A percentile compares a stretch with the other conserved stretches of the same genome.
phyloP scores from a whole-genome alignment of 805 yeast genomes.

The Monosporozyma siamensis region DNA sequence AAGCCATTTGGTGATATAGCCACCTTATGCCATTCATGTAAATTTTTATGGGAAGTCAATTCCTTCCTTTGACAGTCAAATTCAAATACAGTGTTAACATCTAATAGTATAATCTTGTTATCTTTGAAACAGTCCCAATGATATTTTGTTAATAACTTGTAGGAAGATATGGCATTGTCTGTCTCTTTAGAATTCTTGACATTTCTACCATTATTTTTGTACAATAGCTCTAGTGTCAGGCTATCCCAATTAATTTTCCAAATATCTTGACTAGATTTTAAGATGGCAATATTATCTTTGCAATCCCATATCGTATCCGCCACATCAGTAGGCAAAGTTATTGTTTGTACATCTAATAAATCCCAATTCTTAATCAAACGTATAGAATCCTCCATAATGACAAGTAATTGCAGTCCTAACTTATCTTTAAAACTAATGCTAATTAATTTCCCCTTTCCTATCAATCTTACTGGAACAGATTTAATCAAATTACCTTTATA shows the following conservation, averaged over 20 bases:
- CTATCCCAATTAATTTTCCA: conserved; percentile 6
- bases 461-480: conserved; percentile 7
- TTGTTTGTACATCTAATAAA: conserved; percentile 14
- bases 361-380: conserved; percentile 13
- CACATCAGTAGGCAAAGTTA: conserved; percentile 7
- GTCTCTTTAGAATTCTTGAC: conserved; percentile 7
- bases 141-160: conserved; percentile 20
- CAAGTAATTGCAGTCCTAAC: conserved; percentile 8
- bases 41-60: conserved; percentile 6
- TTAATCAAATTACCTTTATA: conserved; percentile 25
- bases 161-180: too few relatives aligned
- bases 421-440: conserved; percentile 16
- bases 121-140: conserved; percentile 22
- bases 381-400: conserved; percentile 13
- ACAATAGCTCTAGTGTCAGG: conserved; percentile 8
- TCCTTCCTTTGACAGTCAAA: conserved; percentile 5
- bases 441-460: conserved; percentile 11
- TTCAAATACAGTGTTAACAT: conserved; percentile 16
- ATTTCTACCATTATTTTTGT: conserved; percentile 6
- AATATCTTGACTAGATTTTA: conserved; percentile 18
- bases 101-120: conserved; percentile 16
- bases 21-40: conserved; percentile 24
- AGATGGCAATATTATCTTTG: conserved; percentile 15
- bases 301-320: conserved; percentile 27
- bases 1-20: conserved; percentile 27